phyloP scores from a whole-genome alignment of 2,329 filamentous ascomycete species.

The Beauveria australis region DNA sequence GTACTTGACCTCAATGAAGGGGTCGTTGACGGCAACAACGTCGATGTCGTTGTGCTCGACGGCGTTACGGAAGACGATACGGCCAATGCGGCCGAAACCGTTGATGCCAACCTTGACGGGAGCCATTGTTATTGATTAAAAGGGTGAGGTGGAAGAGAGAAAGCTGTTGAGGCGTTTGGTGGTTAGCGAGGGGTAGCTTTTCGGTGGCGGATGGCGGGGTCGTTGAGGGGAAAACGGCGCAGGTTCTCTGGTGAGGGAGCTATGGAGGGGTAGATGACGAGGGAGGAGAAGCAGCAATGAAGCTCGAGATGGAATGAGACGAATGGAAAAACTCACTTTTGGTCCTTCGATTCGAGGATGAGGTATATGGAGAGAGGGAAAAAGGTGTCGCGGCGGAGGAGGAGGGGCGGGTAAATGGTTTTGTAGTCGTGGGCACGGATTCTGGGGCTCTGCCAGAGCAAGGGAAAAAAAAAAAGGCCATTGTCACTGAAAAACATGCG shows the following conservation, averaged over 20 bases:
- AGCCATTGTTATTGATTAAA: slow-evolving; percentile 32
- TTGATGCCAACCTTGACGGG: slow-evolving; percentile 87
- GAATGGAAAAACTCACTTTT: slow-evolving; percentile 4
- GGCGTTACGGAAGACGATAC: slow-evolving; percentile 98
- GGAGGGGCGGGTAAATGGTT: slow-evolving; percentile 9
- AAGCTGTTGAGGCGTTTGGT: slow-evolving; percentile 7
- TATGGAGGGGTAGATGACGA: neutral
- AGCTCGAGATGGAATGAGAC: neutral
- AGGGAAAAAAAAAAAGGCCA: neutral
- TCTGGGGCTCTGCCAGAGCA: neutral
- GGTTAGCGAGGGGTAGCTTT: slow-evolving; percentile 10
- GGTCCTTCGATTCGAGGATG: neutral
- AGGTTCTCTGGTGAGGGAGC: neutral
- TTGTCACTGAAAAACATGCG: neutral
- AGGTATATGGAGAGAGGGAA: neutral
- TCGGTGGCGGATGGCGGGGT: slow-evolving; percentile 7
- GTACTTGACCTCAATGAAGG: slow-evolving; percentile 97
- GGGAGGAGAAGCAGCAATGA: neutral
- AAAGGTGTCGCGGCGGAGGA: slow-evolving; percentile 3
- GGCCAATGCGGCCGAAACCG: slow-evolving; percentile 99
- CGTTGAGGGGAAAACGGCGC: neutral
- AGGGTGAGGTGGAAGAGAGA: neutral
- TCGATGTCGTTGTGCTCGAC: slow-evolving; percentile 83
- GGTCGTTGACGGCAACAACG: slow-evolving; percentile 96
- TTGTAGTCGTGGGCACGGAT: slow-evolving; percentile 5